Evolutionary conservation across 352 stramenopile species (phyloP).

Genomic region (Phytopythium mirpurense): DNA sequence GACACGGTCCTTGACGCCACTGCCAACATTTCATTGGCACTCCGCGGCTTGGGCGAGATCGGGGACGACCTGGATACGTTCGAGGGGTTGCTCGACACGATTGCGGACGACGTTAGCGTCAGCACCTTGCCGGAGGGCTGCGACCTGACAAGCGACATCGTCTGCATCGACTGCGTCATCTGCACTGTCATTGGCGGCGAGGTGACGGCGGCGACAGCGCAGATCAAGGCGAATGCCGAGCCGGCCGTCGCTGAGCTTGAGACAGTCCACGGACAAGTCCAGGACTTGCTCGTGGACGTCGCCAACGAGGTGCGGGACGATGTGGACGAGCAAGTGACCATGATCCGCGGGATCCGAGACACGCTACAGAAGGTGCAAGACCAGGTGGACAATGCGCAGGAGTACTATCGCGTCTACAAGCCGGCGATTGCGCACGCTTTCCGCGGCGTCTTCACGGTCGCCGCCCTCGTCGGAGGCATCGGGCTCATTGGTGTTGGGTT

Average conservation of each 20-base stretch:
- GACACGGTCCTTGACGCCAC: conserved; percentile 34
- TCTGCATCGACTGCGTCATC: conserved; percentile 30
- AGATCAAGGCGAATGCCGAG: conserved; percentile 39
- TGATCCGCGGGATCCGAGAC: conserved; percentile 15
- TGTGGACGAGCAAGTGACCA: conserved; percentile 32
- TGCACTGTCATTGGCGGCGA: conserved; percentile 37
- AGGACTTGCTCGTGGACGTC: conserved; percentile 29
- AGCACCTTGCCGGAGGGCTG: conserved; percentile 33
- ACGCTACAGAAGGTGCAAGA: conserved; percentile 25
- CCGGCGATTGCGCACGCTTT: conserved; percentile 25
- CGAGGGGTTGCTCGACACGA: conserved; percentile 19
- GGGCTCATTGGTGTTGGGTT: conserved; percentile 60
- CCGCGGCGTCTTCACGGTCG: conserved; percentile 46
- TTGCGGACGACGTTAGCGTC: conserved; percentile 17
- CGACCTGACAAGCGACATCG: conserved; percentile 5
- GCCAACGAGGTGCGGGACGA: conserved; percentile 29
- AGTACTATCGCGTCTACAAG: conserved; percentile 35
- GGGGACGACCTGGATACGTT: conserved; percentile 26
- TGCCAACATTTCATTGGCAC: conserved; percentile 18
- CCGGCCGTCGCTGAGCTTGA: conserved; percentile 29
- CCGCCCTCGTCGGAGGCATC: conserved; percentile 36
- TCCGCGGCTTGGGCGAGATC: conserved; percentile 41
- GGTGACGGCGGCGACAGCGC: conserved; percentile 10
- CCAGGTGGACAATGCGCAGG: conserved; percentile 27
- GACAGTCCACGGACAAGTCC: conserved; percentile 27